Evolutionary conservation across 805 yeast species (phyloP), one percentile per base, ranked within the genome.

Genomic region (Yamadazyma sp.): DNA sequence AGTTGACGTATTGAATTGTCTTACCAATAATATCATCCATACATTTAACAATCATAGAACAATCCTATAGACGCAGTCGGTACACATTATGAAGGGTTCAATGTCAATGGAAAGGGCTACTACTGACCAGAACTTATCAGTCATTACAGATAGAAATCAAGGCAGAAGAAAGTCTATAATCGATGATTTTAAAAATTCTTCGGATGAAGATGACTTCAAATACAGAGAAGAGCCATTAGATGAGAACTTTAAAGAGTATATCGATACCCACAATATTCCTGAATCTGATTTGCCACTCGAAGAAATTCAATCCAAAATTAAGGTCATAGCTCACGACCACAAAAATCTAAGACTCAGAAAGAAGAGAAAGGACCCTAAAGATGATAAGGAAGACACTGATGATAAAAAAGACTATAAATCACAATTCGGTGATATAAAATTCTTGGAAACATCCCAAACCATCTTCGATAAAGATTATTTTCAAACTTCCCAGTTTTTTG

Each of bases 401-500:
- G n/a, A 20, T 10, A 13, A 20, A 17, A 3, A 22, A 10, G 29
- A 58, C 26, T 65, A 64, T 42, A 56, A 73, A 19, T 77, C 82
- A 3, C 66, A 73, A 36, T 78, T 78, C 48, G 69, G 71, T 4
- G 86, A 80, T 51, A 64, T 76, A 14, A 64, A 64, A 17, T 77
- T 78, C 45, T 48, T 54, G 24, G 52, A 59, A 15, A 39, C 47
- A 10, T 37, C 72, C 21, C 55, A 71, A 6, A 61, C 71, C 4
- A 78, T 82, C 12, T 68, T 82, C 42, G 89, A 82, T 50, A 60
- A 70, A 11, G 68, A 63, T 4, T 51, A 58, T 19, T 61, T 68
- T 40, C 60, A 62, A 33, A 60, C 69, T 1, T 58, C 78, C 3
- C 62, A 65, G 36, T 88, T 86, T 55, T 78, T 75, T 47, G 98